Base-by-base conservation (phyloP, 106 monocot species). In the Dioscorea alata region DNA sequence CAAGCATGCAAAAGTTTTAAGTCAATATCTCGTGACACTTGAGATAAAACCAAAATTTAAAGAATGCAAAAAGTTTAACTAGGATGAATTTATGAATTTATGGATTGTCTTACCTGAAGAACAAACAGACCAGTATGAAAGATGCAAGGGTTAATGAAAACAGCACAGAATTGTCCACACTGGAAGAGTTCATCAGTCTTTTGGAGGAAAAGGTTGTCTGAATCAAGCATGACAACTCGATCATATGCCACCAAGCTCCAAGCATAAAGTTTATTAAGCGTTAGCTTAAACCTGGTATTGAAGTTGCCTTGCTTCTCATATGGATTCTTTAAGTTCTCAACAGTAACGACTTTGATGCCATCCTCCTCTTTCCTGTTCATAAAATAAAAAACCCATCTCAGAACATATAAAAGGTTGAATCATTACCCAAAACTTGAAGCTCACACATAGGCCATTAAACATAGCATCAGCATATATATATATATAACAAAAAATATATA, bases 91-190 rank as follows among this genome's bases (percentile, higher is more conserved):
- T 28, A 28, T 28, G 28, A 28, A 28, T 28, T 28, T 28, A 28
- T 1, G 28, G 28, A 28, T 28, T 28, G 21, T 2, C 22, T 18
- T 63, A 88, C 94, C 90, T 90, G 80, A 49, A 94, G 90, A 34
- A 94, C 94, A 73, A 94, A 94, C 59, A 94, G 90, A 19, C 94
- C 94, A 20, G 94, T 90, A 72, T 94, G 94, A 79, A 94, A 94
- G 74, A 92, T 87, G 75, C 97, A 99, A 48, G 92, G 92, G 72
- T 99, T 92, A 74, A 92, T 92, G 85, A 90, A 92, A 54, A 85
- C 92, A 15, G 97, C 92, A 54, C 97, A 99, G 52, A 93, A 93
- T 75, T 93, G 86, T 33, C 97, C 97, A 48, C 92, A 99, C 68
- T 93, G 97, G 69, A 99, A 93, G 49, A 99, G 97, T 64, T 99